Evolutionary conservation across 192 early-diverging fungal genomes (phyloP).

Genomic region (Coemansia sp.): DNA sequence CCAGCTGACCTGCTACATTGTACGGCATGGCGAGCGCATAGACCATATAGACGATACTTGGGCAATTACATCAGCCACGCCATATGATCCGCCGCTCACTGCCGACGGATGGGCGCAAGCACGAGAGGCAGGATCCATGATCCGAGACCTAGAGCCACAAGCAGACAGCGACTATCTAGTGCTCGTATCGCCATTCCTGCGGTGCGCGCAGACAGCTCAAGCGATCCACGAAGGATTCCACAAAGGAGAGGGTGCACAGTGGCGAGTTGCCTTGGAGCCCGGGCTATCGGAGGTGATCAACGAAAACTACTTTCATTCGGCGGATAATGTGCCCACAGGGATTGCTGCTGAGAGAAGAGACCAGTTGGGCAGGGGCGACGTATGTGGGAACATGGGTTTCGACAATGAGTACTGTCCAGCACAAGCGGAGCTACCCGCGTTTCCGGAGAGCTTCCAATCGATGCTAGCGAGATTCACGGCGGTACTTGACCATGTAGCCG

Average conservation of each 20-base stretch:
- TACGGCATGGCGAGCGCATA: slow-evolving; percentile 49
- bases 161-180: slow-evolving; percentile 17
- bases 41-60: slow-evolving; percentile 50
- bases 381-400: slow-evolving; percentile 16
- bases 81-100: slow-evolving; percentile 50
- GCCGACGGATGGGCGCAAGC: slow-evolving; percentile 29
- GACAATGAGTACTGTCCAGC: slow-evolving; percentile 9
- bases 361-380: slow-evolving; percentile 2
- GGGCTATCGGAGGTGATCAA: slow-evolving; percentile 49
- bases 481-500: slow-evolving; percentile 23
- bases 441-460: slow-evolving; percentile 41
- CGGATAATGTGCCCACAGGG: slow-evolving; percentile 21
- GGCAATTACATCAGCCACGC: slow-evolving; percentile 12
- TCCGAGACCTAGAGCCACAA: slow-evolving; percentile 23
- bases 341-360: slow-evolving; percentile 14
- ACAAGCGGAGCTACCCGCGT: slow-evolving; percentile 17
- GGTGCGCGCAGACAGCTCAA: slow-evolving; percentile 43
- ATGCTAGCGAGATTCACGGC: slow-evolving; percentile 48
- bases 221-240: slow-evolving; percentile 26
- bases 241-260: not conserved
- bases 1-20: slow-evolving; percentile 35
- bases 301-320: slow-evolving; percentile 32
- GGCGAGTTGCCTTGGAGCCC: slow-evolving; percentile 35
- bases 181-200: slow-evolving; percentile 45
- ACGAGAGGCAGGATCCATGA: slow-evolving; percentile 25